phyloP scores from a whole-genome alignment of 345 rosid species.

The Sonneratia caseolaris region DNA sequence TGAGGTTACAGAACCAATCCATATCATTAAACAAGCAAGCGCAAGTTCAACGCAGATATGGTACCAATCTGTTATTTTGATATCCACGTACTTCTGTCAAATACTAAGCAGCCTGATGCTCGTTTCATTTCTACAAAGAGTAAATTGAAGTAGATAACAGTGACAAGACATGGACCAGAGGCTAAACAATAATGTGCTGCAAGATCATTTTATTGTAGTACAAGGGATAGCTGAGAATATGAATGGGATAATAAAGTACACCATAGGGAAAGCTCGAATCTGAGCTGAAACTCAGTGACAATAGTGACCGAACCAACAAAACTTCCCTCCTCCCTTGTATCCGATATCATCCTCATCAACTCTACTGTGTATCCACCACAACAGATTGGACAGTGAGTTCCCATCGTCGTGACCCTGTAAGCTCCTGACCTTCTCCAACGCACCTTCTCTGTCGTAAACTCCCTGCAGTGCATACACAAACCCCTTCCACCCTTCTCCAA shows the following conservation, averaged over 20 bases:
- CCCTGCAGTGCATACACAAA: slow-evolving; percentile 76
- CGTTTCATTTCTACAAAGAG: too few species aligned
- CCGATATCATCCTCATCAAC: slow-evolving; percentile 25
- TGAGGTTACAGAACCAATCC: not conserved
- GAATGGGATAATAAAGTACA: not conserved
- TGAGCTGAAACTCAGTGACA: slow-evolving; percentile 32
- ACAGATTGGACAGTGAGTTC: slow-evolving; percentile 60
- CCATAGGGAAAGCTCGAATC: not conserved
- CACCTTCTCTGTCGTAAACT: slow-evolving; percentile 49
- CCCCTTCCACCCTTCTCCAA: slow-evolving; percentile 94
- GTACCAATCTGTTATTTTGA: not conserved
- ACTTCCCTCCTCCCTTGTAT: slow-evolving; percentile 39
- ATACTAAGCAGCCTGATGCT: too few species aligned
- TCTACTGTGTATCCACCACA: slow-evolving; percentile 93
- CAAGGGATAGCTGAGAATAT: not conserved
- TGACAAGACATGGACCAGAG: not conserved
- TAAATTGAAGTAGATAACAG: too few species aligned
- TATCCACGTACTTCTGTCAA: too few species aligned
- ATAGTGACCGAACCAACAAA: slow-evolving; percentile 64
- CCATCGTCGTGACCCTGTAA: slow-evolving; percentile 65
- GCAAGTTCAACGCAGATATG: not conserved
- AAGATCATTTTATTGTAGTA: not conserved
- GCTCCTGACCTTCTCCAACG: slow-evolving; percentile 46
- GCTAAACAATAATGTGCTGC: not conserved
- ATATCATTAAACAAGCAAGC: not conserved